A percentile compares a stretch with the other conserved stretches of the same genome.
Conservation (phyloP, 306 rosid genomes). For the Fagus sylvatica region DNA sequence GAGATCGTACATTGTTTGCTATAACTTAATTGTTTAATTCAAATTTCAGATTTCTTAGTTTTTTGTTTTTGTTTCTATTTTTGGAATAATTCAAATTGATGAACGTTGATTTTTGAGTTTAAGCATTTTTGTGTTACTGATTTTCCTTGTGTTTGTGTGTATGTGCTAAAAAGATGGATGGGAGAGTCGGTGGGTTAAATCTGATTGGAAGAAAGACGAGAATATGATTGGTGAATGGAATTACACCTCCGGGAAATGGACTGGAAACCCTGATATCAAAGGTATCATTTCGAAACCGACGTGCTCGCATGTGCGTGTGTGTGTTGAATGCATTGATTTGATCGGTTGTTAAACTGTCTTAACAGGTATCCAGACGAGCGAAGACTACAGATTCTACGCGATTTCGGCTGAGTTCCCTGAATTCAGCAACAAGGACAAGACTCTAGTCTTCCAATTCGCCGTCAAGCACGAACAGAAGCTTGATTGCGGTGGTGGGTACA, state of each 20-base stretch:
- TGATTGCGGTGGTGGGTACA: constrained; percentile 99
- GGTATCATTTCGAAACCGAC: constrained; percentile 35
- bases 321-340: neutral
- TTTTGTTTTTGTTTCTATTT: too few species aligned
- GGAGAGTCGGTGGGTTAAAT: constrained; percentile 89
- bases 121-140: neutral
- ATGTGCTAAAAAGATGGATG: constrained; percentile 68
- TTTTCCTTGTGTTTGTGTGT: constrained; percentile 10
- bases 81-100: too few species aligned
- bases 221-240: constrained; percentile 93
- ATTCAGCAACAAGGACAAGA: constrained; percentile 89
- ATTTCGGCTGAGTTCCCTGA: constrained; percentile 95
- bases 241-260: constrained; percentile 92
- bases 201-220: constrained; percentile 96
- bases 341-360: neutral
- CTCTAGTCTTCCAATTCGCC: constrained; percentile 86
- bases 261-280: constrained; percentile 81
- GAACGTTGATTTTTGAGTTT: too few species aligned
- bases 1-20: too few species aligned
- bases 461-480: constrained; percentile 99
- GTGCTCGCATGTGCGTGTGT: neutral
- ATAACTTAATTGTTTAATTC: too few species aligned
- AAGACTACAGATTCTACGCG: constrained; percentile 92
- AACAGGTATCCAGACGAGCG: constrained; percentile 95
- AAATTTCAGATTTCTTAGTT: too few species aligned